A percentile compares a stretch with the other conserved stretches of the same genome.
Conservation (phyloP, 345 rosid species). For the Hypericum perforatum region DNA sequence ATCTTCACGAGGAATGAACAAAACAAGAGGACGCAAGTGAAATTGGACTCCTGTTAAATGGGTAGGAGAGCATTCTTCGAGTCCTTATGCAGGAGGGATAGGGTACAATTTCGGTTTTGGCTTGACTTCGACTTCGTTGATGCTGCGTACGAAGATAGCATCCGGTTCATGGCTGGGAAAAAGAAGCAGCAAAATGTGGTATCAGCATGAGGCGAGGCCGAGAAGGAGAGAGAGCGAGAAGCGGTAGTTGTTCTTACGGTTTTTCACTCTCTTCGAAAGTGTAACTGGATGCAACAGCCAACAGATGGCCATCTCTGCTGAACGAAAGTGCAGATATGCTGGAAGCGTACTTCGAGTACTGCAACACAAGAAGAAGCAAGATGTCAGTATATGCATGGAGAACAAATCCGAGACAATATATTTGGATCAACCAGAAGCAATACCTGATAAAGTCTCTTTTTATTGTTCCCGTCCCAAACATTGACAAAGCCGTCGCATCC, state of each 20-base stretch:
- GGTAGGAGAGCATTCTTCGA: background rate
- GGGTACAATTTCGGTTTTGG: slow-evolving; percentile 90
- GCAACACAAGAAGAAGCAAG: slow-evolving; percentile 17
- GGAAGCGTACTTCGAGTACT: slow-evolving; percentile 91
- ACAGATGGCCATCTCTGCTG: slow-evolving; percentile 87
- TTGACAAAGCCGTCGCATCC: slow-evolving; percentile 98
- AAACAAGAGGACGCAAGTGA: too few relatives aligned
- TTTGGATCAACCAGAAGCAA: too few relatives aligned
- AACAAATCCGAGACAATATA: too few relatives aligned
- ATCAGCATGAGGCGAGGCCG: background rate
- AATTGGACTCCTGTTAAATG: too few relatives aligned
- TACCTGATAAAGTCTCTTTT: slow-evolving; percentile 98
- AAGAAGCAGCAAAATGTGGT: slow-evolving; percentile 3
- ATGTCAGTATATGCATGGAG: background rate
- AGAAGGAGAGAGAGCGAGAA: slow-evolving; percentile 7
- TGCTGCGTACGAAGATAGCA: slow-evolving; percentile 69
- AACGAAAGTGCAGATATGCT: slow-evolving; percentile 89
- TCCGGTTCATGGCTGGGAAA: slow-evolving; percentile 86
- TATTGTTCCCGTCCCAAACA: slow-evolving; percentile 98
- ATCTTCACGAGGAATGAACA: too few relatives aligned
- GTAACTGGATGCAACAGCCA: slow-evolving; percentile 97
- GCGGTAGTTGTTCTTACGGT: slow-evolving; percentile 36
- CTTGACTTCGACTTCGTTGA: slow-evolving; percentile 92
- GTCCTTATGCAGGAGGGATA: slow-evolving; percentile 51
- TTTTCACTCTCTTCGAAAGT: slow-evolving; percentile 96